Base-by-base conservation (phyloP, 2,329 filamentous ascomycete species). In the Stemphylium beticola region DNA sequence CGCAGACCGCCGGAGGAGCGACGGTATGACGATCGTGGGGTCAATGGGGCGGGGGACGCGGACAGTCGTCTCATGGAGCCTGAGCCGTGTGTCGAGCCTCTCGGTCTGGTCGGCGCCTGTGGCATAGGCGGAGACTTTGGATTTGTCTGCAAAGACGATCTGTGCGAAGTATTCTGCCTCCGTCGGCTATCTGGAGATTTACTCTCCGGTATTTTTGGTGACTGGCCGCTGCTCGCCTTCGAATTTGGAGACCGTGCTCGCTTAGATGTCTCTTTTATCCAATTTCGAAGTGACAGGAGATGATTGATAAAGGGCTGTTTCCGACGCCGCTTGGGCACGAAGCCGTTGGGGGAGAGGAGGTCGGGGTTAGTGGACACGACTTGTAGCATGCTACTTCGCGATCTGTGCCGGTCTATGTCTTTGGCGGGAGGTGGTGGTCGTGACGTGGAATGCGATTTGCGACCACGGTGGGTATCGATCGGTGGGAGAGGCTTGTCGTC, bases 351-450 rank as follows among this genome's bases (percentile, higher is more conserved):
- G 41, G 80, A 79, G 14, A 87, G 76, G 7, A 89, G 74, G 60
- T 89, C 86, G 18, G 85, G 83, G 61, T 88, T 87, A 34, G 80
- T 83, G 12, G 90, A 89, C 34, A 96, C 92, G 4, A 96, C 85
- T 70, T 96, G 92, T 29, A 97, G 83, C 60, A 92, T 95, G 63
- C 92, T 96, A 38, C 91, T 90, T 56, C 91, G 83, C 62, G 90
- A 90, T 64, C 89, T 83, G 55, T 90, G 86, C 59, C 86, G 87
- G 24, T 67, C 65, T 11, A 73, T 54, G 62, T 97, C 93, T 73
- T 97, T 97, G 2, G 93, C 92, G 37, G 93, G 93, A 9, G 90
- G 91, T 36, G 91, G 81, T 5, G 93, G 88, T 42, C 91, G 87
- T 57, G 90, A 87, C 26, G 91, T 92, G 11, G 92, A 92, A 67